Percentiles rank a stretch among this genome's conserved stretches.
These are phyloP conservation scores for Exophiala alcalophila DNA, from an alignment of 2,329 filamentous ascomycete genomes.

Conservation along the genomic window DNA sequence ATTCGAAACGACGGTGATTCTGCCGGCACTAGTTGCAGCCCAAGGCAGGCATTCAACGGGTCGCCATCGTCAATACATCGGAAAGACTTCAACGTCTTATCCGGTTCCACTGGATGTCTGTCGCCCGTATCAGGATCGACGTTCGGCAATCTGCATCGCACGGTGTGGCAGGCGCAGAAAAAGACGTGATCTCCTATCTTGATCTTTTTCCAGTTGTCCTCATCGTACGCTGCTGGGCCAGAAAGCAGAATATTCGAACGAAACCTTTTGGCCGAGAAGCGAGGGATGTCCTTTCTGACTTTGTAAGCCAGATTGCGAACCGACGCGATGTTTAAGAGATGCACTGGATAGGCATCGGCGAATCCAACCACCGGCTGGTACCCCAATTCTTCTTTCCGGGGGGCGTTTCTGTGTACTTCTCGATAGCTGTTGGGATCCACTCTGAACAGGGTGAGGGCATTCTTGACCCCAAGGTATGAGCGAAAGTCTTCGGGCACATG, in stretches of 20 bases:
- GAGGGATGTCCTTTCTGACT: constrained; percentile 40
- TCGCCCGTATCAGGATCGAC: constrained; percentile 56
- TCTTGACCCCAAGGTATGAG: constrained; percentile 49
- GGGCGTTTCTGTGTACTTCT: constrained; percentile 55
- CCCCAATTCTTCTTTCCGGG: constrained; percentile 49
- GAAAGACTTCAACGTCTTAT: constrained; percentile 49
- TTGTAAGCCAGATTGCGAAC: constrained; percentile 50
- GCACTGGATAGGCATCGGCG: constrained; percentile 58
- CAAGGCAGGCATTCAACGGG: constrained; percentile 49
- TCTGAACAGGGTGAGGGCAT: constrained; percentile 54
- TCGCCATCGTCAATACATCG: constrained; percentile 52
- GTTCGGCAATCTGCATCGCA: constrained; percentile 58
- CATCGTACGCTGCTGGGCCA: constrained; percentile 52
- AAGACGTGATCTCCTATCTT: constrained; percentile 37
- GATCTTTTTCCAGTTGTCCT: constrained; percentile 58
- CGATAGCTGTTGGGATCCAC: constrained; percentile 46
- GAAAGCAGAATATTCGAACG: constrained; percentile 58
- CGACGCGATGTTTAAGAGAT: constrained; percentile 55
- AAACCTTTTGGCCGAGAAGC: constrained; percentile 54
- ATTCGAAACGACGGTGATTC: constrained; percentile 21
- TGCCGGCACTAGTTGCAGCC: constrained; percentile 49
- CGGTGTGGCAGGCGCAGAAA: constrained; percentile 38
- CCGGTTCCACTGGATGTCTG: constrained; percentile 48
- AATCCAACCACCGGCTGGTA: constrained; percentile 56
- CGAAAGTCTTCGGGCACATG: constrained; percentile 50